These are phyloP conservation scores for Camelina sativa DNA, from an alignment of 345 rosid species.

Conservation along the genomic window DNA sequence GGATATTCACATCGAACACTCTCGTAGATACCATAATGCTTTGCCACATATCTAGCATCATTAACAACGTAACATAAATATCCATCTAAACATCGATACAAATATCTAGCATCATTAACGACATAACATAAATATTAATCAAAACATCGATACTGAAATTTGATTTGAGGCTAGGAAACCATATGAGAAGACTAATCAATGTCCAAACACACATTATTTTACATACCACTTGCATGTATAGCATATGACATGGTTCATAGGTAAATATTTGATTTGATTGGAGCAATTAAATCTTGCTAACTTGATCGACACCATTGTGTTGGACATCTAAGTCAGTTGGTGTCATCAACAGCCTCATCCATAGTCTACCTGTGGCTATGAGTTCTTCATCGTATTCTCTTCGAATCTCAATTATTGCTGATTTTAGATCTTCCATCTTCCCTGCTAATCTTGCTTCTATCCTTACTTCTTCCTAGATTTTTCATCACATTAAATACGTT, in stretches of 20 bases:
- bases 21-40: not conserved
- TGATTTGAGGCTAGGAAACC: not conserved
- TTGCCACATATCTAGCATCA: not conserved
- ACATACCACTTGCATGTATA: not conserved
- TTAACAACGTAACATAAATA: too few relatives aligned
- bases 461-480: constrained; percentile 16
- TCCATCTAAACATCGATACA: not conserved
- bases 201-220: not conserved
- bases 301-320: not conserved
- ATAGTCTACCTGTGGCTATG: constrained; percentile 25
- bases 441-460: constrained; percentile 23
- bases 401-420: constrained; percentile 16
- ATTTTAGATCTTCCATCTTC: constrained; percentile 4
- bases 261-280: not conserved
- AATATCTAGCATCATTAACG: too few relatives aligned
- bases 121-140: not conserved
- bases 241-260: not conserved
- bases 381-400: constrained; percentile 18
- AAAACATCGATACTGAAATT: not conserved
- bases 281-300: constrained; percentile 23
- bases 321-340: not conserved
- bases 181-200: too few relatives aligned
- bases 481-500: not conserved
- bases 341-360: not conserved
- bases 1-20: too few relatives aligned